These are phyloP conservation scores for Tylopilus intermedius DNA, from an alignment of 768 basidiomycete genomes.

Conservation along the genomic window DNA sequence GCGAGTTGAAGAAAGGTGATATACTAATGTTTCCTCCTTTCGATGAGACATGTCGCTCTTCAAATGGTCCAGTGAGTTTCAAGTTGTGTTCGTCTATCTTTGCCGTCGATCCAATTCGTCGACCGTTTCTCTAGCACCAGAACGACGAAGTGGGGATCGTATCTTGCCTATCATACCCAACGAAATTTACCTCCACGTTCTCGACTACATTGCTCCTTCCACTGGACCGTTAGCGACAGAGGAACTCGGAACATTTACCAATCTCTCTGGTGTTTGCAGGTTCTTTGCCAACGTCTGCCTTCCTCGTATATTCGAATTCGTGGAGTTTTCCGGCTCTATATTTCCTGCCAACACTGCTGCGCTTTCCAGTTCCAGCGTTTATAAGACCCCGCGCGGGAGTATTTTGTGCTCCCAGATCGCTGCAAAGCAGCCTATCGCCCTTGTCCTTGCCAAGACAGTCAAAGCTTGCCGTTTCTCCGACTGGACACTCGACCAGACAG, in stretches of 20 bases:
- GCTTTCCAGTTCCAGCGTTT: not conserved
- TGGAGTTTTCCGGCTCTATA: slow-evolving; percentile 23
- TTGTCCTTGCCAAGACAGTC: slow-evolving; percentile 29
- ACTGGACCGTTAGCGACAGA: slow-evolving; percentile 1
- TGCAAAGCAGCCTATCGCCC: slow-evolving; percentile 24
- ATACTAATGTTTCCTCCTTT: not conserved
- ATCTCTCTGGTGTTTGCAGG: slow-evolving; percentile 39
- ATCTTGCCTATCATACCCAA: slow-evolving; percentile 34
- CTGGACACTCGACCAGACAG: not conserved
- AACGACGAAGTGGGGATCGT: slow-evolving; percentile 6
- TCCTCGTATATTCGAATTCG: slow-evolving; percentile 35
- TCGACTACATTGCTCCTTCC: slow-evolving; percentile 29
- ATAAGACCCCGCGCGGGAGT: not conserved
- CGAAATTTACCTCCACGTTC: slow-evolving; percentile 40
- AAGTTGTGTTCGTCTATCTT: not conserved
- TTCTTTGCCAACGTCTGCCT: slow-evolving; percentile 37
- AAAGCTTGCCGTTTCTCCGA: slow-evolving; percentile 16
- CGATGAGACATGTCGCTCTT: not conserved
- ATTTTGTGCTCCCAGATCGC: slow-evolving; percentile 28
- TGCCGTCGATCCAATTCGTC: not conserved
- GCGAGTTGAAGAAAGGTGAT: not conserved
- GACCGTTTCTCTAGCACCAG: slow-evolving; percentile 22
- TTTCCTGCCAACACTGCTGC: slow-evolving; percentile 1
- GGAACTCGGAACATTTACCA: slow-evolving; percentile 4
- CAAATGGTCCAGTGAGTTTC: not conserved